Conservation (phyloP, 139 green algal genomes). For the Chlamydomonas sp. region DNA sequence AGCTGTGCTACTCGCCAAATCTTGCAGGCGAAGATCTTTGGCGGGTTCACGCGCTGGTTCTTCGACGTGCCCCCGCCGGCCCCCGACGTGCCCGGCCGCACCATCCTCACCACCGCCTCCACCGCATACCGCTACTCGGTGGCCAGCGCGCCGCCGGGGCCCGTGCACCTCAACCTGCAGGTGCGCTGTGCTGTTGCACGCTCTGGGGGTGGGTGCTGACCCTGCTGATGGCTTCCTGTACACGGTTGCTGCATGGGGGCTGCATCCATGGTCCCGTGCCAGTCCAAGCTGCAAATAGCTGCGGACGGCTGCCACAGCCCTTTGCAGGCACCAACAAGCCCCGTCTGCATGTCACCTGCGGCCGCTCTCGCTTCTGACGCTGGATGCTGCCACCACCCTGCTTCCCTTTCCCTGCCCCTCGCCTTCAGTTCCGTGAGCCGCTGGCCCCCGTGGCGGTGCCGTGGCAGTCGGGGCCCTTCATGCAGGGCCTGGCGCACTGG, state of each 20-base stretch:
- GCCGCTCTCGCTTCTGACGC: not conserved
- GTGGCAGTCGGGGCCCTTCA: constrained; percentile 39
- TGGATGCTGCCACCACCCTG: not conserved
- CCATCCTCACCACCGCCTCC: constrained; percentile 76
- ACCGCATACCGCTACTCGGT: constrained; percentile 61
- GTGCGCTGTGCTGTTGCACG: not conserved
- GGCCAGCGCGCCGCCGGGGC: constrained; percentile 62
- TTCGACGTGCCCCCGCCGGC: constrained; percentile 81
- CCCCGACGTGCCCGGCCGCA: constrained; percentile 60
- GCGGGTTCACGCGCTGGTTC: constrained; percentile 82
- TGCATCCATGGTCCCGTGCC: no score
- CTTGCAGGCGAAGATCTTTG: constrained; percentile 94
- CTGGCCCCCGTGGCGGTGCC: constrained; percentile 74
- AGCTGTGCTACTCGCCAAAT: no score
- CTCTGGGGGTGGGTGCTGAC: no score
- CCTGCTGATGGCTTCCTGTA: no score
- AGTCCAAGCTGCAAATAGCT: no score
- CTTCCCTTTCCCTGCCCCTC: not conserved
- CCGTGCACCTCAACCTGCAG: constrained; percentile 96
- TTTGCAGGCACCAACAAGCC: no score
- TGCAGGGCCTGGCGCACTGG: constrained; percentile 77
- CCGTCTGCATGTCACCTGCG: no score
- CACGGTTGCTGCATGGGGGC: no score
- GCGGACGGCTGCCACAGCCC: no score
- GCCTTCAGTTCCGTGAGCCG: constrained; percentile 90